These are phyloP conservation scores for Ceratocystis eucalypticola DNA, from an alignment of 2,329 filamentous ascomycete species.

Conservation along the genomic window DNA sequence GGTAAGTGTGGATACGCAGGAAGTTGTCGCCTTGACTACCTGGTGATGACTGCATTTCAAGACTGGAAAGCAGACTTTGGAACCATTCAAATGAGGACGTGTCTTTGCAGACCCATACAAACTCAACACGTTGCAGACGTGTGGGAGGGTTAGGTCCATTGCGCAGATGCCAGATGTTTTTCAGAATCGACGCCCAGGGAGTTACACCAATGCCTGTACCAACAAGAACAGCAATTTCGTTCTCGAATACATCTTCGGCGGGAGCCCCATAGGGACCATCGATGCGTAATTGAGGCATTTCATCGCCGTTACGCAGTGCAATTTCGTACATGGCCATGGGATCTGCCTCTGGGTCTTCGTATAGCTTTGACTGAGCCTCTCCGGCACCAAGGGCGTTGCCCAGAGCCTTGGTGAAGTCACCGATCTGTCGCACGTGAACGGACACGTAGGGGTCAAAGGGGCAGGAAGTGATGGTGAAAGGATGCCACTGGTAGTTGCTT, in stretches of 20 bases:
- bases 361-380: slow-evolving; percentile 61
- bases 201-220: slow-evolving; percentile 67
- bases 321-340: slow-evolving; percentile 86
- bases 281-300: slow-evolving; percentile 68
- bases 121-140: slow-evolving; percentile 73
- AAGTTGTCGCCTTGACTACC: slow-evolving; percentile 54
- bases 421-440: slow-evolving; percentile 76
- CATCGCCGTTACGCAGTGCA: slow-evolving; percentile 67
- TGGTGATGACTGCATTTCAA: slow-evolving; percentile 61
- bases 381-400: slow-evolving; percentile 75
- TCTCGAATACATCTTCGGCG: slow-evolving; percentile 83
- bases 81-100: slow-evolving; percentile 89
- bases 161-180: slow-evolving; percentile 85
- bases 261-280: slow-evolving; percentile 83
- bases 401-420: slow-evolving; percentile 69
- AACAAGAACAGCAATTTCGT: slow-evolving; percentile 65
- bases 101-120: slow-evolving; percentile 87
- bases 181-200: slow-evolving; percentile 63
- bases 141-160: slow-evolving; percentile 65
- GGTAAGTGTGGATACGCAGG: slow-evolving; percentile 79
- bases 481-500: slow-evolving; percentile 74
- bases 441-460: slow-evolving; percentile 79
- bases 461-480: slow-evolving; percentile 87
- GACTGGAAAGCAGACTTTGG: slow-evolving; percentile 67
- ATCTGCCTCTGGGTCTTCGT: slow-evolving; percentile 54